Conservation (phyloP, 257 asterid genomes). For the Solanum dulcamara region DNA sequence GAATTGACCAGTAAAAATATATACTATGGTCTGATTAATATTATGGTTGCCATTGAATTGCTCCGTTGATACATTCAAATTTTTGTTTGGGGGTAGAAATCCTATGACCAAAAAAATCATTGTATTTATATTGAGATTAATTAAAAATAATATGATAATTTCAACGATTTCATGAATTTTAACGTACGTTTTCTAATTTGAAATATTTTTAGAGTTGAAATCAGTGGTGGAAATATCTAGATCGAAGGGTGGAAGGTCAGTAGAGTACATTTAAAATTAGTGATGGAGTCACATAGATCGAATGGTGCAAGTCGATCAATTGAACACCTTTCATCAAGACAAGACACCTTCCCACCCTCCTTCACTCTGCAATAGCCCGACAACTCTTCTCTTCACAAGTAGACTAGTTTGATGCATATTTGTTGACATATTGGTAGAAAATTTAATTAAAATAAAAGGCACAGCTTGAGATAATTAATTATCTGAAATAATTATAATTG, state of each 20-base stretch:
- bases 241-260: not conserved
- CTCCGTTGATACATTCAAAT: not conserved
- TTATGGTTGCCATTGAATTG: not conserved
- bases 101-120: not conserved
- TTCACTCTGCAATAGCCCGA: too few relatives aligned
- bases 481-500: not conserved
- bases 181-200: not conserved
- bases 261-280: not conserved
- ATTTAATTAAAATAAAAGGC: not conserved
- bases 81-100: not conserved
- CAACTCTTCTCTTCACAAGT: too few relatives aligned
- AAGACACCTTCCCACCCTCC: too few relatives aligned
- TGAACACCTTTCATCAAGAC: not conserved
- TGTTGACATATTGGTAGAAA: not conserved
- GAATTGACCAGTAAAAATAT: not conserved
- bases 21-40: not conserved
- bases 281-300: not conserved
- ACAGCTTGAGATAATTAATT: not conserved
- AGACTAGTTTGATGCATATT: not conserved
- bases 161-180: not conserved
- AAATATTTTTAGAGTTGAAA: not conserved
- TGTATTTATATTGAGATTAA: not conserved
- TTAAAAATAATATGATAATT: not conserved
- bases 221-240: not conserved
- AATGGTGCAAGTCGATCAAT: not conserved